Conservation (phyloP, 1,139 yeast species). For the Dujonia santamariae region DNA sequence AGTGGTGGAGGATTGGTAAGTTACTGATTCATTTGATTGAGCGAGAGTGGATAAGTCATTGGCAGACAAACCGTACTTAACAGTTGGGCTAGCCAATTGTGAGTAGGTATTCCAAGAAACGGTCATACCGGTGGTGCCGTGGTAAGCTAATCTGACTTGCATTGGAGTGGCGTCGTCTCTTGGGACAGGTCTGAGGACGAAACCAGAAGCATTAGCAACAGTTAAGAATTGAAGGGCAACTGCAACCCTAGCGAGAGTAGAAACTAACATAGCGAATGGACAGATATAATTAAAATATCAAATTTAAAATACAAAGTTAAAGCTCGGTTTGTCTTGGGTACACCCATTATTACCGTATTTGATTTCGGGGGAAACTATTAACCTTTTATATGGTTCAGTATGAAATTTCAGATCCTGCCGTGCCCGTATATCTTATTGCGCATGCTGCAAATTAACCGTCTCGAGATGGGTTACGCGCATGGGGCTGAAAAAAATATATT, state of each 20-base stretch:
- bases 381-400: too few species aligned
- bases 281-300: too few species aligned
- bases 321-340: too few species aligned
- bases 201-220: not conserved
- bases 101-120: constrained; percentile 11
- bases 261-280: not conserved
- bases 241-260: constrained; percentile 4
- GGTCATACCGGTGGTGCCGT: constrained; percentile 8
- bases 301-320: too few species aligned
- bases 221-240: constrained; percentile 1
- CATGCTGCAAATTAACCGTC: too few species aligned
- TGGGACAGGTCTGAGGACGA: constrained; percentile 2
- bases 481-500: too few species aligned
- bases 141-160: constrained; percentile 10
- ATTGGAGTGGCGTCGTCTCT: constrained; percentile 6
- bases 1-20: constrained; percentile 10
- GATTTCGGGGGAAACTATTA: too few species aligned
- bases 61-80: constrained; percentile 8
- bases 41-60: constrained; percentile 5
- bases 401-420: too few species aligned
- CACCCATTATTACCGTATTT: too few species aligned
- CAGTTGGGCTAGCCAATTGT: constrained; percentile 8
- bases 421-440: too few species aligned
- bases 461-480: too few species aligned
- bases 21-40: constrained; percentile 6